A percentile compares a stretch with the other conserved stretches of the same genome.
phyloP scores from a whole-genome alignment of 1,284 basidiomycete genomes.

The Puccinia horiana region DNA sequence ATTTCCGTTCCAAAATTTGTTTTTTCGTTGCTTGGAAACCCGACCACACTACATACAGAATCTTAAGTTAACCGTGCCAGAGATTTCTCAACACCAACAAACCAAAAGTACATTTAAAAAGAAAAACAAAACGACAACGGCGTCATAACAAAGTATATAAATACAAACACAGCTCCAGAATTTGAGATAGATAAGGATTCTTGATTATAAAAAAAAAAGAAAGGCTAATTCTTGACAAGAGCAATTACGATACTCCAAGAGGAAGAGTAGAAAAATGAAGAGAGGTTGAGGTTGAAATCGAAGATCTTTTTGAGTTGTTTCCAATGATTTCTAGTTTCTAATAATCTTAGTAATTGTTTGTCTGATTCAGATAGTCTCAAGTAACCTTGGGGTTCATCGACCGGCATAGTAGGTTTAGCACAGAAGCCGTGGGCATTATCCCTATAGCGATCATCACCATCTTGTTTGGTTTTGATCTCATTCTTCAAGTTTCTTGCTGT shows the following conservation, averaged over 20 bases:
- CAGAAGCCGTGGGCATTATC: neutral
- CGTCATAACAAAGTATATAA: neutral
- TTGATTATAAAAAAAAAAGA: neutral
- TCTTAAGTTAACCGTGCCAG: too few species aligned
- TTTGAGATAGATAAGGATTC: neutral
- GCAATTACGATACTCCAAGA: conserved; percentile 42
- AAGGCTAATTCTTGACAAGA: conserved; percentile 33
- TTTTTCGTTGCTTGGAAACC: too few species aligned
- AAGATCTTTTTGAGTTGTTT: conserved; percentile 35
- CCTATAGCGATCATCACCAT: neutral
- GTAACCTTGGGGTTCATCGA: conserved; percentile 5
- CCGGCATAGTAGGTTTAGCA: neutral
- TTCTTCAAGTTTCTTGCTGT: neutral
- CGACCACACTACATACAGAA: too few species aligned
- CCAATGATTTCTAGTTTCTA: conserved; percentile 45
- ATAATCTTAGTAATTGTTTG: conserved; percentile 21
- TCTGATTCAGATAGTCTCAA: conserved; percentile 32
- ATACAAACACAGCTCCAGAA: neutral
- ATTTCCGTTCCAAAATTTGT: too few species aligned
- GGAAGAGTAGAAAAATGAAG: conserved; percentile 16
- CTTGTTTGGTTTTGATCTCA: neutral
- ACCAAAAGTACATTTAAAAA: neutral
- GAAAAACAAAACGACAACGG: neutral
- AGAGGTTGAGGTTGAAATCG: conserved; percentile 32
- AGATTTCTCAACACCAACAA: too few species aligned